phyloP scores from a whole-genome alignment of 164 flowering plant genomes.

The Akebia trifoliata region DNA sequence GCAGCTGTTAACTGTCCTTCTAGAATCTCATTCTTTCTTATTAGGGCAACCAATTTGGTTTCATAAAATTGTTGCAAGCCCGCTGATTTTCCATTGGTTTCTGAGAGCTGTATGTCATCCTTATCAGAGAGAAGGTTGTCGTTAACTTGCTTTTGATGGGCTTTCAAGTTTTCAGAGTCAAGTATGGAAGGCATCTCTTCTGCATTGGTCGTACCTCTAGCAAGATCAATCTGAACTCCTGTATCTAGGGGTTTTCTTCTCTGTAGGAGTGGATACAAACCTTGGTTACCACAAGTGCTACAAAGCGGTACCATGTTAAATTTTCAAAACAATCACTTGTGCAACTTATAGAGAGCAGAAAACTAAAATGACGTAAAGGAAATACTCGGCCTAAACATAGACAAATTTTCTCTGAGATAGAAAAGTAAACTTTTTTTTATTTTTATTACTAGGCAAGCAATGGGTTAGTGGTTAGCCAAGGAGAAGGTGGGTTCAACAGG shows the following conservation, averaged over 20 bases:
- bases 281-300: no score
- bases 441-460: no score
- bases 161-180: constrained; percentile 38
- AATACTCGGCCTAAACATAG: no score
- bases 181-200: constrained; percentile 33
- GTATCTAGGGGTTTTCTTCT: constrained; percentile 35
- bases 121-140: constrained; percentile 31
- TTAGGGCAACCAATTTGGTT: constrained; percentile 50
- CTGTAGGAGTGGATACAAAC: no score
- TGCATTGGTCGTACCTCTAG: constrained; percentile 24
- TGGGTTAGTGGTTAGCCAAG: no score
- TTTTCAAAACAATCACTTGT: no score
- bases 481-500: no score
- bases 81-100: constrained; percentile 38
- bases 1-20: constrained; percentile 83
- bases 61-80: constrained; percentile 53
- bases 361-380: no score
- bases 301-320: no score
- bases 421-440: no score
- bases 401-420: no score
- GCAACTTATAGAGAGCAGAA: no score
- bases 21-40: constrained; percentile 59
- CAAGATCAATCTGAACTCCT: constrained; percentile 24
- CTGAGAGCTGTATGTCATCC: constrained; percentile 32
- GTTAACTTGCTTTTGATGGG: constrained; percentile 27